phyloP scores from a whole-genome alignment of 2,329 filamentous ascomycete genomes.

The Periglandula ipomoeae region DNA sequence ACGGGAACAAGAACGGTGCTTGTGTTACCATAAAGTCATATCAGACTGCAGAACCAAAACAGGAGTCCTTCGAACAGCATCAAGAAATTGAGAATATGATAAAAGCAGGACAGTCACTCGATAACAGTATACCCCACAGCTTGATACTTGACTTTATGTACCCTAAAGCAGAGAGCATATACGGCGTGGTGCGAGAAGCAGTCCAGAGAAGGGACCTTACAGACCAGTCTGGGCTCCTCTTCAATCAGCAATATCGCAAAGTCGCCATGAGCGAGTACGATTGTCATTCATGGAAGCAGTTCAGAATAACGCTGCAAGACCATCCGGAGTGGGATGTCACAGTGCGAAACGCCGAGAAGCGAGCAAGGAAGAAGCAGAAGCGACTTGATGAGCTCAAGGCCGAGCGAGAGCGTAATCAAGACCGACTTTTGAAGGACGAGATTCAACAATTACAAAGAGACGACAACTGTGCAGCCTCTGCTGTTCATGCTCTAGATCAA shows the following conservation, averaged over 20 bases:
- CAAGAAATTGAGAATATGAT: neutral
- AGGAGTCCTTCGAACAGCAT: no score
- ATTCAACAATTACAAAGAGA: neutral
- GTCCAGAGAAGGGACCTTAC: neutral
- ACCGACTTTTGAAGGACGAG: neutral
- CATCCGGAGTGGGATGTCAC: slow-evolving; percentile 3
- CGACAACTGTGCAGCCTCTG: neutral
- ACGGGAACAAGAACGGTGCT: neutral
- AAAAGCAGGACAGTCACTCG: neutral
- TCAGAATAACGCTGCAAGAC: neutral
- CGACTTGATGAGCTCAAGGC: neutral
- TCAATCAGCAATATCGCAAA: neutral
- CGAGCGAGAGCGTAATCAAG: neutral
- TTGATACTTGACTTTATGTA: slow-evolving; percentile 7
- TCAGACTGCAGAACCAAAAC: neutral
- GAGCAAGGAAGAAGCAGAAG: slow-evolving; percentile 1
- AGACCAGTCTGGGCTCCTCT: slow-evolving; percentile 3
- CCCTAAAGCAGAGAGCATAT: slow-evolving; percentile 1
- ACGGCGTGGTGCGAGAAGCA: slow-evolving; percentile 3
- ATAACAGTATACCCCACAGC: slow-evolving; percentile 2
- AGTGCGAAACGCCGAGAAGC: slow-evolving; percentile 4
- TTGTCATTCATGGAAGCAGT: neutral
- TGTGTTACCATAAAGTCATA: neutral
- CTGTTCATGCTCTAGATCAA: neutral
- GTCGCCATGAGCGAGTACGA: slow-evolving; percentile 3